Evolutionary conservation across 2,329 filamentous ascomycete genomes (phyloP).

Genomic region (Ascochyta koolunga): DNA sequence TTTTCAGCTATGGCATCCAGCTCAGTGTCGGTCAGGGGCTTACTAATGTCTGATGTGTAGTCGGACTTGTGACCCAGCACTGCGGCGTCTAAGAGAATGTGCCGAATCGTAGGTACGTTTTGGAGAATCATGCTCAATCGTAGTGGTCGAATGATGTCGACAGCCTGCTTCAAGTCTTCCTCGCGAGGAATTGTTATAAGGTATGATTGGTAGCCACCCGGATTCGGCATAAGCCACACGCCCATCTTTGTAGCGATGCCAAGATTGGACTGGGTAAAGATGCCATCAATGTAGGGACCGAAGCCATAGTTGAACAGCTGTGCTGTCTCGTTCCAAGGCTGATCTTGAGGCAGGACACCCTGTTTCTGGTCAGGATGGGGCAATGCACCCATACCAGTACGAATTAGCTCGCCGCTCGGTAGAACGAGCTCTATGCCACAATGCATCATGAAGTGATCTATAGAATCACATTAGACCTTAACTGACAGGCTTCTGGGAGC

Average conservation of each 20-base stretch:
- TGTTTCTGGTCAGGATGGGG: conserved; percentile 22
- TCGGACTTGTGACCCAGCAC: conserved; percentile 48
- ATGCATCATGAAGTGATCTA: too few species aligned
- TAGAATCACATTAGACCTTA: too few species aligned
- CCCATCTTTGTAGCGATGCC: conserved; percentile 53
- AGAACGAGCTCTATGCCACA: conserved; percentile 50
- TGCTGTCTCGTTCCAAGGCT: conserved; percentile 16
- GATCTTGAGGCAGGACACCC: conserved; percentile 8
- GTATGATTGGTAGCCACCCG: conserved; percentile 46
- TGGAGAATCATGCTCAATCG: conserved; percentile 48
- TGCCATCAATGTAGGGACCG: conserved; percentile 42
- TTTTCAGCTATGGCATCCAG: conserved; percentile 50
- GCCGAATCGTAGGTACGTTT: conserved; percentile 52
- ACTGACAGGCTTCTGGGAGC: too few species aligned
- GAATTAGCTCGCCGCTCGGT: conserved; percentile 48
- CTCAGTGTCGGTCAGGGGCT: conserved; percentile 48
- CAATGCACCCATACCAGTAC: conserved; percentile 51
- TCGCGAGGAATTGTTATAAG: conserved; percentile 55
- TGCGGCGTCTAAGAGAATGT: conserved; percentile 51
- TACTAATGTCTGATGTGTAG: conserved; percentile 23
- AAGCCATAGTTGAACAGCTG: conserved; percentile 39
- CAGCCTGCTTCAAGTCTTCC: conserved; percentile 55
- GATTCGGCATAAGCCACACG: conserved; percentile 58
- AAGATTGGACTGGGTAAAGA: conserved; percentile 58
- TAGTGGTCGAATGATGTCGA: conserved; percentile 56